Conservation (phyloP, 2,329 filamentous ascomycete genomes). For the Byssoonygena ceratinophila region DNA sequence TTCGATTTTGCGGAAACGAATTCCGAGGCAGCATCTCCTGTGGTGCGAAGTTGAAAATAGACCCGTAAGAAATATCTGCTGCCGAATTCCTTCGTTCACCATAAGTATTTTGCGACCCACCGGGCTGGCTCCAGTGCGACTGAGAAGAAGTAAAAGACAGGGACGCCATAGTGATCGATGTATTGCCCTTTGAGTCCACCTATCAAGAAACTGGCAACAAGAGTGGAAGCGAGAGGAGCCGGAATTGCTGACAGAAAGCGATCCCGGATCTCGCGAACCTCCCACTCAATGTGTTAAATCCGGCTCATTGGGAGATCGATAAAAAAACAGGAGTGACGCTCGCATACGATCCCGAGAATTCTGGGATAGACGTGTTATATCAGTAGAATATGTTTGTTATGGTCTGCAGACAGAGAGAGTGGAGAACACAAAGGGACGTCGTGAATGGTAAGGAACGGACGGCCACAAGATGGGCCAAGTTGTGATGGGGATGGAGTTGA, state of each 20-base stretch:
- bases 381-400: slow-evolving; percentile 4
- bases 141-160: slow-evolving; percentile 10
- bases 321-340: background rate
- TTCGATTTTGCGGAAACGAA: slow-evolving; percentile 9
- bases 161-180: slow-evolving; percentile 13
- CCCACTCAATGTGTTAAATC: background rate
- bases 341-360: background rate
- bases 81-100: slow-evolving; percentile 38
- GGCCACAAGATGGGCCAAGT: slow-evolving; percentile 28
- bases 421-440: slow-evolving; percentile 6
- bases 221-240: background rate
- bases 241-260: background rate
- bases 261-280: background rate
- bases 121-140: slow-evolving; percentile 24
- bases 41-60: slow-evolving; percentile 36
- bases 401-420: background rate
- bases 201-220: slow-evolving; percentile 2
- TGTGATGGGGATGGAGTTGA: slow-evolving; percentile 13
- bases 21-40: background rate
- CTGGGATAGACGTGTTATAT: background rate
- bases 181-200: slow-evolving; percentile 7
- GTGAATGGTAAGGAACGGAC: slow-evolving; percentile 30
- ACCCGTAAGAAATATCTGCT: slow-evolving; percentile 38
- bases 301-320: slow-evolving; percentile 5
- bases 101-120: slow-evolving; percentile 44